Percentiles rank a stretch among this genome's conserved stretches.
phyloP scores from a whole-genome alignment of 2,329 filamentous ascomycete species.

The Cladosporium sp. region DNA sequence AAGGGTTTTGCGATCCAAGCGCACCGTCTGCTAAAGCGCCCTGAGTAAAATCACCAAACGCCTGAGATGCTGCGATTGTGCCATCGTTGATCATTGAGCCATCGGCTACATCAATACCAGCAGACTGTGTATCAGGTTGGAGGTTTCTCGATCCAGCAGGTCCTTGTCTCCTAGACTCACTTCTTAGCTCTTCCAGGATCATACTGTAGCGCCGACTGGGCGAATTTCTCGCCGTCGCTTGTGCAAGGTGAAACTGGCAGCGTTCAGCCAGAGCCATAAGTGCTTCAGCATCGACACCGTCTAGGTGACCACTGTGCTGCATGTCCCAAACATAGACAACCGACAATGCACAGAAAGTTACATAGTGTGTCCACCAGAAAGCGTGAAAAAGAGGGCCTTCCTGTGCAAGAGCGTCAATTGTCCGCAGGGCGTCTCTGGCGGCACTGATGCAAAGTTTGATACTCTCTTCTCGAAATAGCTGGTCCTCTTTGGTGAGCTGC shows the following conservation, averaged over 20 bases:
- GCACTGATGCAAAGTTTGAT: slow-evolving; percentile 12
- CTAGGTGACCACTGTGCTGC: slow-evolving; percentile 26
- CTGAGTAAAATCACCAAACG: not conserved
- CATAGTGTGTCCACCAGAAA: slow-evolving; percentile 48
- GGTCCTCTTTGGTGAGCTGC: not conserved
- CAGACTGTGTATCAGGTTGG: too few relatives aligned
- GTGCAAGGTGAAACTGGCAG: slow-evolving; percentile 43
- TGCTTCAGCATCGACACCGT: slow-evolving; percentile 13
- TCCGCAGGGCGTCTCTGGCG: slow-evolving; percentile 16
- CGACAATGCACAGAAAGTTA: slow-evolving; percentile 46
- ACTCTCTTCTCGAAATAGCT: slow-evolving; percentile 4
- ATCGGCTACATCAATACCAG: not conserved
- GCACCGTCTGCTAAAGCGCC: slow-evolving; percentile 10
- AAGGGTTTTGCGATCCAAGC: slow-evolving; percentile 17
- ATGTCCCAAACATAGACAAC: slow-evolving; percentile 48
- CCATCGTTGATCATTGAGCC: not conserved
- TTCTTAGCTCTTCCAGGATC: slow-evolving; percentile 43
- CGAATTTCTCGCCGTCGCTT: slow-evolving; percentile 44
- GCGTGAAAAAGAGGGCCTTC: slow-evolving; percentile 39
- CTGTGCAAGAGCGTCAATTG: slow-evolving; percentile 36
- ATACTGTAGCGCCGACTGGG: slow-evolving; percentile 46
- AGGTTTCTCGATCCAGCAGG: not conserved
- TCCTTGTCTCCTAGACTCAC: slow-evolving; percentile 29
- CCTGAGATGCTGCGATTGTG: not conserved
- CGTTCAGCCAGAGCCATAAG: slow-evolving; percentile 41